phyloP scores from a whole-genome alignment of 1,139 yeast genomes.

The Hansenula lynferdii region DNA sequence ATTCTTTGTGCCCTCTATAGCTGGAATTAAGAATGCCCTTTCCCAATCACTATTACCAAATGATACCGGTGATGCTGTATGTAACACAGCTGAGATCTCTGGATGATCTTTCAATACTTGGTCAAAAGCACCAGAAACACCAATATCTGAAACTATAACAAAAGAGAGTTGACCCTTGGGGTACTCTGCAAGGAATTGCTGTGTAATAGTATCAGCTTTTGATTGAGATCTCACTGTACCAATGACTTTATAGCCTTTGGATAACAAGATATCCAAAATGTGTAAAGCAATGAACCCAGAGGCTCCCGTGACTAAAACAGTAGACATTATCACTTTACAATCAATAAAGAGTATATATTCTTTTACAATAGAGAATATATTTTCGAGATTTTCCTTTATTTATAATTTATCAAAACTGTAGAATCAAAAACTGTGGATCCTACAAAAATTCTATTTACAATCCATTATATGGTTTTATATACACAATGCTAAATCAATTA shows the following conservation, averaged over 20 bases:
- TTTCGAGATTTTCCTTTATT: too few relatives aligned
- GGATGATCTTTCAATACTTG: conserved; percentile 42
- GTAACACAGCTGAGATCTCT: conserved; percentile 48
- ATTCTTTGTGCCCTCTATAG: conserved; percentile 44
- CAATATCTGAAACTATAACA: conserved; percentile 48
- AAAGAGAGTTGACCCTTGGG: conserved; percentile 33
- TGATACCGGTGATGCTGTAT: conserved; percentile 53
- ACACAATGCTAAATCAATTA: too few relatives aligned
- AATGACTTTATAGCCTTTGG: conserved; percentile 43
- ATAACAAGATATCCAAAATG: conserved; percentile 28
- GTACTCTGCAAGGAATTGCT: conserved; percentile 28
- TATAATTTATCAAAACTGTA: too few relatives aligned
- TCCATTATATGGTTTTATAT: too few relatives aligned
- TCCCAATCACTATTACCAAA: conserved; percentile 29
- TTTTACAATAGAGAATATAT: too few relatives aligned
- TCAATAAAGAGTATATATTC: too few relatives aligned
- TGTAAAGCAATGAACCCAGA: conserved; percentile 48
- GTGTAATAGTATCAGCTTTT: conserved; percentile 38
- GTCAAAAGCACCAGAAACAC: conserved; percentile 46
- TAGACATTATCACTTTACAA: too few relatives aligned
- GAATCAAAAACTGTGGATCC: too few relatives aligned
- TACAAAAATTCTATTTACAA: too few relatives aligned
- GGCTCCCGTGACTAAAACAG: conserved; percentile 46
- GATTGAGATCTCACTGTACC: conserved; percentile 53
- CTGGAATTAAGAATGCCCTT: conserved; percentile 43